Conservation (phyloP, 208 protist species). For the Acanthamoeba culbertsoni region DNA sequence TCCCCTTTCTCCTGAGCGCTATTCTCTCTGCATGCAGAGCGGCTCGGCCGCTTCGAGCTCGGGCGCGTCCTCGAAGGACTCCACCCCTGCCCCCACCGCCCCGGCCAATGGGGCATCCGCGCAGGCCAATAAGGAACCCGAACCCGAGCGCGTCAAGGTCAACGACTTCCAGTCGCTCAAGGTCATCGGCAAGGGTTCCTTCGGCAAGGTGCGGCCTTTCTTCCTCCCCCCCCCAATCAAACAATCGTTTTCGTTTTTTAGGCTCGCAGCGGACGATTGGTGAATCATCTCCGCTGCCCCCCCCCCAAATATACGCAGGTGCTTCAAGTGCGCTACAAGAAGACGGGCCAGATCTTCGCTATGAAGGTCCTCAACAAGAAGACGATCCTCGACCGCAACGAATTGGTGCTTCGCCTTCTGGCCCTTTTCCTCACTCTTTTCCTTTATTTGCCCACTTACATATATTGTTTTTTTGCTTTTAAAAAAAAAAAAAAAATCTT, state of each 20-base stretch:
- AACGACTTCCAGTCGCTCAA: slow-evolving; percentile 82
- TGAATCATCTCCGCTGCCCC: neutral
- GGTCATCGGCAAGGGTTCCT: slow-evolving; percentile 82
- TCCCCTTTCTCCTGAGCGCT: neutral
- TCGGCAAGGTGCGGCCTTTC: slow-evolving; percentile 80
- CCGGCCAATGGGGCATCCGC: neutral
- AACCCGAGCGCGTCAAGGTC: slow-evolving; percentile 34
- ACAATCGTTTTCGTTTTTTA: neutral
- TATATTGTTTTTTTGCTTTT: too few species aligned
- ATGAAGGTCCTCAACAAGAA: slow-evolving; percentile 86
- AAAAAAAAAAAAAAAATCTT: neutral
- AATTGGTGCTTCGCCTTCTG: neutral
- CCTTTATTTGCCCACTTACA: neutral
- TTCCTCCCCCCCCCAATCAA: slow-evolving; percentile 63
- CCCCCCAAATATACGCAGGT: neutral
- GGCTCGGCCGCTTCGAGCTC: neutral
- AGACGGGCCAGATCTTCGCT: slow-evolving; percentile 80
- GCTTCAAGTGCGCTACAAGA: slow-evolving; percentile 77
- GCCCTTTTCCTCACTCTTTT: neutral
- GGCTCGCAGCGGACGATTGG: neutral
- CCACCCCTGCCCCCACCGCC: neutral
- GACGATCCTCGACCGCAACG: slow-evolving; percentile 76
- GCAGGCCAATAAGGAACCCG: neutral
- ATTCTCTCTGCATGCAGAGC: neutral
- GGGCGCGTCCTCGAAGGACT: neutral